Evolutionary conservation across 305 asterid genomes (phyloP).

Genomic region (Withania somnifera): DNA sequence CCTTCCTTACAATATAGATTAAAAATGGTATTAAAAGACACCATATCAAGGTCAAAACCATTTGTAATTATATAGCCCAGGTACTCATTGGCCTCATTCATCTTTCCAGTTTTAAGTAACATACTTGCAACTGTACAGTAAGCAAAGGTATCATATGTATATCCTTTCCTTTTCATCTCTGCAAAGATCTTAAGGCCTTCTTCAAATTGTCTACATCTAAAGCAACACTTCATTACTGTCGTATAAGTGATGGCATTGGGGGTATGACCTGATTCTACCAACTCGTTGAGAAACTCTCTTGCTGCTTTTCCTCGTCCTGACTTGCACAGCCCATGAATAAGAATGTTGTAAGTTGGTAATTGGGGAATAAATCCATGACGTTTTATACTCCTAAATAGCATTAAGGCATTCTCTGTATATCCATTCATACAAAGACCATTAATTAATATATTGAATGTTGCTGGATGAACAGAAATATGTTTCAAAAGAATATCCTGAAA

Average conservation of each 20-base stretch:
- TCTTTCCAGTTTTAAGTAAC: conserved; percentile 47
- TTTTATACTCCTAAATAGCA: conserved; percentile 48
- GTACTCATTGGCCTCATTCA: conserved; percentile 35
- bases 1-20: conserved; percentile 62
- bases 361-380: conserved; percentile 46
- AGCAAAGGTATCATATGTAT: conserved; percentile 63
- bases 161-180: conserved; percentile 81
- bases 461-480: conserved; percentile 38
- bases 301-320: conserved; percentile 39
- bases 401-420: conserved; percentile 41
- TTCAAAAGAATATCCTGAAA: conserved; percentile 45
- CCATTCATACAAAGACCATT: conserved; percentile 76
- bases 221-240: conserved; percentile 61
- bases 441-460: conserved; percentile 63
- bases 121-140: conserved; percentile 70
- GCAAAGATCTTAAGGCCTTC: conserved; percentile 57
- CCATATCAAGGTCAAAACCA: conserved; percentile 69
- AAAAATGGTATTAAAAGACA: conserved; percentile 62
- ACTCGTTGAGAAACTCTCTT: conserved; percentile 51
- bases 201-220: conserved; percentile 32
- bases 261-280: conserved; percentile 33
- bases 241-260: conserved; percentile 92
- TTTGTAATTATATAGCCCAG: conserved; percentile 55
- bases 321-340: conserved; percentile 55
- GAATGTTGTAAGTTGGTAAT: conserved; percentile 65